A percentile compares a stretch with the other conserved stretches of the same genome.
Evolutionary conservation across 2,329 filamentous ascomycete genomes (phyloP).

Genomic region (Paraphoma sp.): DNA sequence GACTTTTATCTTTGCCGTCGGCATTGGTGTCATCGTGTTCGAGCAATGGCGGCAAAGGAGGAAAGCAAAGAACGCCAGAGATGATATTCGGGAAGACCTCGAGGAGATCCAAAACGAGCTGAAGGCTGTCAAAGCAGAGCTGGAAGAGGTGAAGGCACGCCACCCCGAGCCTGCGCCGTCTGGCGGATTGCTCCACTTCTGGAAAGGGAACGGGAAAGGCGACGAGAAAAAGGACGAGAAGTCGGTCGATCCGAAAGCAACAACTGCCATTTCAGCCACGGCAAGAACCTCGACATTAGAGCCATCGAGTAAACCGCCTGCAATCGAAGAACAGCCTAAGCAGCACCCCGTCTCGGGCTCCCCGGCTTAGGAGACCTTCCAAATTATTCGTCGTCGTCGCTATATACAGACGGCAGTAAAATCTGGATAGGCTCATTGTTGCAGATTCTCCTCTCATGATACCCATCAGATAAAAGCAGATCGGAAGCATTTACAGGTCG

Average conservation of each 20-base stretch:
- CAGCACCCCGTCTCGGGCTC: not conserved
- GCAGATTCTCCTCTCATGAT: constrained; percentile 44
- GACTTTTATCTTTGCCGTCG: constrained; percentile 70
- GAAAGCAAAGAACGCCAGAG: constrained; percentile 66
- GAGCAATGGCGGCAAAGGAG: constrained; percentile 67
- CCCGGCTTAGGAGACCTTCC: not conserved
- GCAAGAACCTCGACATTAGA: not conserved
- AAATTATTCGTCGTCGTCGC: too few relatives aligned
- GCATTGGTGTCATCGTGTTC: constrained; percentile 66
- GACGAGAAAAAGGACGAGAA: constrained; percentile 23
- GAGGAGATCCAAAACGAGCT: constrained; percentile 61
- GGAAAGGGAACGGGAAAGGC: constrained; percentile 30
- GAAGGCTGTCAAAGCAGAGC: constrained; percentile 46
- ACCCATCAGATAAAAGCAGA: constrained; percentile 24
- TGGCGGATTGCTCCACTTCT: constrained; percentile 37
- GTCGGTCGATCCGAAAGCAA: constrained; percentile 8
- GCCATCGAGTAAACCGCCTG: not conserved
- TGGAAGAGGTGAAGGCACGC: constrained; percentile 49
- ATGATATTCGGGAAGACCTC: constrained; percentile 66
- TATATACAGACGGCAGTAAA: not conserved
- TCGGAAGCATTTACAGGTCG: not conserved
- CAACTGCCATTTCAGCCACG: not conserved
- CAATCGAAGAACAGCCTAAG: not conserved
- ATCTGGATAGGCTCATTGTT: not conserved
- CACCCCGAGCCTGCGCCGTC: constrained; percentile 34